Evolutionary conservation across 1,139 yeast genomes (phyloP), one percentile per base, ranked within the genome.

Genomic region (Eremothecium gossypii): DNA sequence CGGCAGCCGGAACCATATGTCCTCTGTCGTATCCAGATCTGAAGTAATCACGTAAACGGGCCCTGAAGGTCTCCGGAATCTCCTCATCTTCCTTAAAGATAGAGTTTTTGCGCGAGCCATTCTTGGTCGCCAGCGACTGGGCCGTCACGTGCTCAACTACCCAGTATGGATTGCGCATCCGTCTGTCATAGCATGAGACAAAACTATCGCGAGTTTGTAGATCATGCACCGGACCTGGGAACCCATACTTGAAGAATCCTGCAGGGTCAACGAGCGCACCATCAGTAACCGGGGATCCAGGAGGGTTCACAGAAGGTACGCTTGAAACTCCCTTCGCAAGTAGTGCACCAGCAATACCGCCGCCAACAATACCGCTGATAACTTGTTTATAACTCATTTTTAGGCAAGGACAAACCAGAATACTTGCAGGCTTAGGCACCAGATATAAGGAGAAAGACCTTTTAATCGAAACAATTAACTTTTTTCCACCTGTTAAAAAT

Each of bases 1-100:
- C 85, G 0, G 98, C 98, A 4, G 98, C 98, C 1, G 99, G 97
- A 0, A 96, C 96, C 57, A 84, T 85, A 63, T 91, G 99, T 2
- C 99, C 99, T 50, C 98, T 70, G 60, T 91, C 99, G 63, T 85
- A 91, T 1, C 99, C 99, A 40, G 94, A 81, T 51, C 97, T 76
- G 69, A 89, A 89, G 62, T 83, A 91, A 64, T 93, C 97, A 48
- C 80, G 71, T 46, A 91, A 69, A 44, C 73, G 70, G 3, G 81
- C 87, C 52, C 96, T 71, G 61, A 85, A 91, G 54, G 70, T 73
- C 30, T 66, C 65, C 0, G 98, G 98, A 31, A 93, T 76, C n/a
- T 63, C 57, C 58, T 83, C 93, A 60, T 93, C 97, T 69, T 91
- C 97, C 55, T 70, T 77, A 66, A 91, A 91, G 5, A 82, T 73